Evolutionary conservation across 306 rosid genomes (phyloP), one percentile per base, ranked within the genome.

Genomic region (Medicago lupulina): DNA sequence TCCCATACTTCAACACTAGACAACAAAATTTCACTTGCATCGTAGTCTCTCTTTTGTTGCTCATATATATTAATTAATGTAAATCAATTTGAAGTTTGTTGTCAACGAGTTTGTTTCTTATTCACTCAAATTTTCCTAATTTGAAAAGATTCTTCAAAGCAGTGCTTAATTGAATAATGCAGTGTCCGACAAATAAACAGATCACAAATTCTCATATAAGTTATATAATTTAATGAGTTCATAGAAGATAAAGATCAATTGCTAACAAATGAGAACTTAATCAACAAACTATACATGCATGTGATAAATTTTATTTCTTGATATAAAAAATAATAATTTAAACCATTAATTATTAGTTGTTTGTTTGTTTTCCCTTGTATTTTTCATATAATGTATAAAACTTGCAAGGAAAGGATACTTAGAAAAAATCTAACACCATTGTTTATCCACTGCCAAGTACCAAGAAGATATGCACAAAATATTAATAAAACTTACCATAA

Each of bases 401-500:
- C 31, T 41, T 79, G 58, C 70, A 79, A 41, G 28, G 74, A 69
- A 65, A 40, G 53, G 9, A 57, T 55, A 53, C 80, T 83, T 79
- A 85, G 71, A 65, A 72, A 78, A 68, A 76, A 81, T 76, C 74
- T 14, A 76, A 73, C 81, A 76, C 65, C 80, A 85, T 60, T 62
- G 31, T 63, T 57, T 57, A 51, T 79, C 50, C 79, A 73, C 57
- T 51, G 60, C 79, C 38, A 34, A 61, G 31, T 79, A 80, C 76
- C 81, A 18, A 83, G 81, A 83, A 75, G 88, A 85, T 64, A 80
- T 81, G 86, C 85, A 88, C 86, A 84, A 76, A 83, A 82, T 67
- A 57, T 61, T 70, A 83, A 74, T 73, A 70, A 76, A 77, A 78
- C 53, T 84, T 64, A 86, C 81, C 79, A 88, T 83, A 67, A 71